These are phyloP conservation scores for Coemansia sp. DNA, from an alignment of 192 early-diverging fungal species.

Conservation along the genomic window DNA sequence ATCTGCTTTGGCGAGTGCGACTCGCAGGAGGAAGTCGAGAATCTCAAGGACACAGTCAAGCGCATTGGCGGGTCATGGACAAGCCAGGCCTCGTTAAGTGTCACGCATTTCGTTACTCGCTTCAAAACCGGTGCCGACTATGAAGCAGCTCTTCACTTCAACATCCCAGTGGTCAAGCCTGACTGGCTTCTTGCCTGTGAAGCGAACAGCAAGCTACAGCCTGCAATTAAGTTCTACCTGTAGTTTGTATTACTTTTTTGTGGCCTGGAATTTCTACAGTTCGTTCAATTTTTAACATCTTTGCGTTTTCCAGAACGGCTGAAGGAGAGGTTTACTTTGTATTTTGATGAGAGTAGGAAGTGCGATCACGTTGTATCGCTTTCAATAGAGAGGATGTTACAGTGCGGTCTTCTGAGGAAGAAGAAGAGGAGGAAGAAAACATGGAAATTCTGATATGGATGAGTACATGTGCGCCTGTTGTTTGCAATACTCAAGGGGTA, in stretches of 20 bases:
- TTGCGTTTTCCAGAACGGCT: not conserved
- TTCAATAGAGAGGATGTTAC: not conserved
- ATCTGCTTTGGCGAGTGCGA: slow-evolving; percentile 94
- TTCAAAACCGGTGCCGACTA: slow-evolving; percentile 82
- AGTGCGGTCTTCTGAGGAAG: not conserved
- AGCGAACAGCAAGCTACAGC: slow-evolving; percentile 85
- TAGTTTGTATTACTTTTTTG: not conserved
- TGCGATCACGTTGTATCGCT: not conserved
- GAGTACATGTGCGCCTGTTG: too few species aligned
- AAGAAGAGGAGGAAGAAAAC: too few species aligned
- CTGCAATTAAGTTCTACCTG: slow-evolving; percentile 50
- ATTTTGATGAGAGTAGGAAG: not conserved
- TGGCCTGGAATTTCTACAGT: too few species aligned
- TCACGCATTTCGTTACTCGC: slow-evolving; percentile 91
- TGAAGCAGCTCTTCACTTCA: slow-evolving; percentile 81
- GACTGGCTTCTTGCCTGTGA: slow-evolving; percentile 95
- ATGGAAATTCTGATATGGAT: too few species aligned
- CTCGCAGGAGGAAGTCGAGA: slow-evolving; percentile 67
- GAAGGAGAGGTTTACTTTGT: not conserved
- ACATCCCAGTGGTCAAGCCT: slow-evolving; percentile 93
- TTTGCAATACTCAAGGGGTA: too few species aligned
- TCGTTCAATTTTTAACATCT: too few species aligned
- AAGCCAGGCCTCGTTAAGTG: slow-evolving; percentile 79
- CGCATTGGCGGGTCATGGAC: slow-evolving; percentile 89
- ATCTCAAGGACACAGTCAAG: slow-evolving; percentile 71